A percentile compares a stretch with the other conserved stretches of the same genome.
These are phyloP conservation scores for Solanum chilense DNA, from an alignment of 257 asterid genomes.

Conservation along the genomic window DNA sequence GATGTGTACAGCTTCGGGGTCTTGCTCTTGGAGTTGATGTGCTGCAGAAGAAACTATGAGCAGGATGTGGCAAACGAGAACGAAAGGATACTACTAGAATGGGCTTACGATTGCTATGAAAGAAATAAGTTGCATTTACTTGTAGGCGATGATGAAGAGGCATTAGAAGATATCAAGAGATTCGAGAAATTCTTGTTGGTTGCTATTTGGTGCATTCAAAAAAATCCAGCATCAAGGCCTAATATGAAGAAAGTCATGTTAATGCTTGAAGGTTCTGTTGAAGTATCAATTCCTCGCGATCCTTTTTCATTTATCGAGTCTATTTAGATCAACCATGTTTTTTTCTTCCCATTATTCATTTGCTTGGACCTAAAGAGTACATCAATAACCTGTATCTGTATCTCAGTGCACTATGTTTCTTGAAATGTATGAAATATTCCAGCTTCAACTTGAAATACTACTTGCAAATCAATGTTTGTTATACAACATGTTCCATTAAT, in stretches of 20 bases:
- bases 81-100: neutral
- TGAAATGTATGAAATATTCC: neutral
- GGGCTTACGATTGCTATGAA: neutral
- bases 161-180: neutral
- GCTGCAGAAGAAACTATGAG: neutral
- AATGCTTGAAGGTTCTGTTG: conserved; percentile 25
- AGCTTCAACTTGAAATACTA: neutral
- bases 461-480: neutral
- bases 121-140: neutral
- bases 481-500: neutral
- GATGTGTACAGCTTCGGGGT: neutral
- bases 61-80: neutral
- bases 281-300: neutral
- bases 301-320: neutral
- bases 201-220: conserved; percentile 30
- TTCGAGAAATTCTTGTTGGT: conserved; percentile 11
- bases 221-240: conserved; percentile 31
- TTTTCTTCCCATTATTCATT: neutral
- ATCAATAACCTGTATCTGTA: neutral
- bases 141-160: neutral
- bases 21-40: neutral
- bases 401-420: neutral
- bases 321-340: neutral
- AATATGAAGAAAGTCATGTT: conserved; percentile 21
- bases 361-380: neutral